Evolutionary conservation across 345 rosid genomes (phyloP), one percentile per base, ranked within the genome.

Genomic region (Eutrema heterophyllum): DNA sequence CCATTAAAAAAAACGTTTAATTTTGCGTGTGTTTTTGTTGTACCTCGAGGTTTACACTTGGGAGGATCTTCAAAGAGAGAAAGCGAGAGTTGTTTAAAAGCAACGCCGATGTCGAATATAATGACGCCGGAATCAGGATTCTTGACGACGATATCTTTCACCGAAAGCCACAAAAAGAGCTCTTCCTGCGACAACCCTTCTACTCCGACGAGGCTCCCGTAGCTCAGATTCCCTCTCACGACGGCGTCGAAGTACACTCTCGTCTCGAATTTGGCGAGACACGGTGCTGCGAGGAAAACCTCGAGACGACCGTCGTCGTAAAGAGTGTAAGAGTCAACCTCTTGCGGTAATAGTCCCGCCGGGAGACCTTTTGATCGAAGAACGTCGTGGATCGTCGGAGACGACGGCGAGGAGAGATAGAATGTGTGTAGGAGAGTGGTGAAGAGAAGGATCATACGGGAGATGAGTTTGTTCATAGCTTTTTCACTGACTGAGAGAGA

Each of bases 61-160:
- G 97, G 99, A 4, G 97, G 99, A 8, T 79, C 84, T 83, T 95
- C 99, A 56, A 95, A 92, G 73, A 95, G 87, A 24, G 99, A 88
- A 4, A 87, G 48, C 2, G 99, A 86, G 9, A 95, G 77, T 35
- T 91, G 96, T 66, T 95, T 95, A 29, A 74, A 85, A 44, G 97
- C 99, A n/a, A 89, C 82, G 2, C 91, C 99, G 54, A 95, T 92
- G 78, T 95, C 99, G 44, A 95, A 86, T 41, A 86, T 61, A n/a
- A 95, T 95, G 46, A 95, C 85, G 5, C 99, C 97, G 16, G 97
- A 88, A 9, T 29, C 67, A 10, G 97, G 97, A 39, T 92, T 90
- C 75, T 85, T 79, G 6, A 95, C 97, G 41, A 78, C 82, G 71
- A 95, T 92, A 65, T 84, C 97, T 80, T 80, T 92, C 3, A 95